These are phyloP conservation scores for Hordeum pubiflorum DNA, from an alignment of 202 grass and related monocot species.

Conservation along the genomic window DNA sequence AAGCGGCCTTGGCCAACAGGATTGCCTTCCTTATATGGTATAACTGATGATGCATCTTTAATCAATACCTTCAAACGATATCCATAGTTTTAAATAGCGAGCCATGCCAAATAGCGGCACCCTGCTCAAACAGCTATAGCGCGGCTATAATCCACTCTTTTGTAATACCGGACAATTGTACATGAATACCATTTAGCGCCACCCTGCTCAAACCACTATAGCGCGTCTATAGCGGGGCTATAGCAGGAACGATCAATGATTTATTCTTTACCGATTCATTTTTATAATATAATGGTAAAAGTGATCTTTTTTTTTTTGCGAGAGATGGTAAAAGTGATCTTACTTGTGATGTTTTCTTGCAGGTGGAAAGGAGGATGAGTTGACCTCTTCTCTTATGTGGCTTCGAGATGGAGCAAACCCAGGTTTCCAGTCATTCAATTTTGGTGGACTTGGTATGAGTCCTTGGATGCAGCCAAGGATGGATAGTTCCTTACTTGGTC, in stretches of 20 bases:
- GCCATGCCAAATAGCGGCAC: too few species aligned
- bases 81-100: too few species aligned
- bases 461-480: constrained; percentile 76
- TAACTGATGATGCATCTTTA: constrained; percentile 10
- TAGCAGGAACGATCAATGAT: neutral
- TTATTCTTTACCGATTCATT: neutral
- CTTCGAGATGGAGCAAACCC: constrained; percentile 65
- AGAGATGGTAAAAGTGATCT: neutral
- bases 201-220: too few species aligned
- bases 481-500: constrained; percentile 54
- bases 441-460: constrained; percentile 55
- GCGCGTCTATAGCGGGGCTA: too few species aligned
- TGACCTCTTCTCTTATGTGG: constrained; percentile 80
- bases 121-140: too few species aligned
- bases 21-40: constrained; percentile 85
- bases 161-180: too few species aligned
- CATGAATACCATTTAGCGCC: too few species aligned
- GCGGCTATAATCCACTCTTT: too few species aligned
- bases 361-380: constrained; percentile 86
- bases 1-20: constrained; percentile 91
- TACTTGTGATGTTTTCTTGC: constrained; percentile 8
- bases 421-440: constrained; percentile 75
- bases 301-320: too few species aligned
- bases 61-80: neutral
- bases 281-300: neutral